phyloP scores from a whole-genome alignment of 2,329 filamentous ascomycete genomes.

The Neofusicoccum ribis region DNA sequence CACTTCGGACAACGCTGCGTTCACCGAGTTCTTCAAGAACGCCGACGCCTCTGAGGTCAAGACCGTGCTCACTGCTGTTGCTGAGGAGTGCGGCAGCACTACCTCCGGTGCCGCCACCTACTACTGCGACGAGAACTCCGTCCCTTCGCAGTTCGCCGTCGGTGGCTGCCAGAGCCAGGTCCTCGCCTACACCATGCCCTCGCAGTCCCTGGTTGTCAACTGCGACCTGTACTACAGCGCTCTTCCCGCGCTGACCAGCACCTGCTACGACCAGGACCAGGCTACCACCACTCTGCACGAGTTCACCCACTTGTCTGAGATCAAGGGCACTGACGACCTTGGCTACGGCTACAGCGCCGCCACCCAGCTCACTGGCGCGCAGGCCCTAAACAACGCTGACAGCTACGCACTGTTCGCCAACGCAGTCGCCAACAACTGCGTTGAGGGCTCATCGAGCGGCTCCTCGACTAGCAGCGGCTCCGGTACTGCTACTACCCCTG shows the following conservation, averaged over 20 bases:
- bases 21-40: conserved; percentile 66
- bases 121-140: conserved; percentile 61
- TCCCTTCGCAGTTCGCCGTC: conserved; percentile 30
- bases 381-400: conserved; percentile 55
- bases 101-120: conserved; percentile 47
- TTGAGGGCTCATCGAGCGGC: background rate
- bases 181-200: conserved; percentile 63
- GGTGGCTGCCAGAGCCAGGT: conserved; percentile 49
- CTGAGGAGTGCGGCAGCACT: conserved; percentile 57
- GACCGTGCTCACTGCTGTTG: conserved; percentile 53
- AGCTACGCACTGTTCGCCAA: conserved; percentile 49
- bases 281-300: conserved; percentile 67
- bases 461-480: background rate
- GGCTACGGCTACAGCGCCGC: conserved; percentile 52
- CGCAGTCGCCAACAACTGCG: background rate
- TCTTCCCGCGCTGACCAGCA: conserved; percentile 50
- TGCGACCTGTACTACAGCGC: conserved; percentile 61
- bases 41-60: conserved; percentile 48
- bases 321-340: conserved; percentile 61
- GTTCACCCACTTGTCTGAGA: conserved; percentile 60
- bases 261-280: conserved; percentile 66
- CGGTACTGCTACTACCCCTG: background rate
- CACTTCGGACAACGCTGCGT: conserved; percentile 47
- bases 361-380: background rate
- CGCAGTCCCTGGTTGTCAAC: conserved; percentile 58